Evolutionary conservation across 768 basidiomycete genomes (phyloP).

Genomic region (Rhizopogon roseolus): DNA sequence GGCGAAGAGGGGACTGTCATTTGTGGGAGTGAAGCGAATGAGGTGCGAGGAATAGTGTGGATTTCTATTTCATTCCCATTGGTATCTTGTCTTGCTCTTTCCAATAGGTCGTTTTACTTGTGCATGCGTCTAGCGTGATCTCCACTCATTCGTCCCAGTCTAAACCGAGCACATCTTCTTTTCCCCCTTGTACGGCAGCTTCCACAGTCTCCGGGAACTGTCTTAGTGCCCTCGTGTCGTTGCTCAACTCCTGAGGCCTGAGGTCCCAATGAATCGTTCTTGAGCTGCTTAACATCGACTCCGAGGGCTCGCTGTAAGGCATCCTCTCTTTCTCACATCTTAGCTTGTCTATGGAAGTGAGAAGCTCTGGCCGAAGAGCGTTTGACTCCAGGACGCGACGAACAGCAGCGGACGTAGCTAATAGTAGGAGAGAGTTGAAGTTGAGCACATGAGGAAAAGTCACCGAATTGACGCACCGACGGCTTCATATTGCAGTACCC

Average conservation of each 20-base stretch:
- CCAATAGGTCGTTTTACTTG: no score
- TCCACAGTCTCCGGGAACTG: conserved; percentile 67
- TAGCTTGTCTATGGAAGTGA: conserved; percentile 55
- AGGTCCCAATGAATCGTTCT: conserved; percentile 7
- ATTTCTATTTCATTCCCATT: no score
- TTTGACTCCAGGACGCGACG: conserved; percentile 51
- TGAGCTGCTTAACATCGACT: conserved; percentile 42
- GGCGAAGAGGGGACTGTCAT: conserved; percentile 79
- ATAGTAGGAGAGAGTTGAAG: not conserved
- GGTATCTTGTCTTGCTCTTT: not conserved
- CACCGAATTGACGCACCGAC: conserved; percentile 50
- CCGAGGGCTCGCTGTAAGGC: conserved; percentile 65
- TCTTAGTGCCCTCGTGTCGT: conserved; percentile 49
- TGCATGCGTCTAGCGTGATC: no score
- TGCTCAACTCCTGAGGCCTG: conserved; percentile 32
- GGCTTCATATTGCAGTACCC: conserved; percentile 75
- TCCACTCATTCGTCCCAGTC: conserved; percentile 52
- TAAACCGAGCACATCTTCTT: conserved; percentile 47
- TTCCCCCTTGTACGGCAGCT: conserved; percentile 53
- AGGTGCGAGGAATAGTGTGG: not conserved
- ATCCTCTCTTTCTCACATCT: conserved; percentile 62
- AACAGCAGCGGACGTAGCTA: conserved; percentile 65
- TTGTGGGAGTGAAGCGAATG: conserved; percentile 58
- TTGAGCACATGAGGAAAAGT: not conserved
- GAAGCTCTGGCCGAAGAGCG: conserved; percentile 44